Base-by-base conservation (phyloP, 148 eudicot species). In the Fagopyrum homotropicum region DNA sequence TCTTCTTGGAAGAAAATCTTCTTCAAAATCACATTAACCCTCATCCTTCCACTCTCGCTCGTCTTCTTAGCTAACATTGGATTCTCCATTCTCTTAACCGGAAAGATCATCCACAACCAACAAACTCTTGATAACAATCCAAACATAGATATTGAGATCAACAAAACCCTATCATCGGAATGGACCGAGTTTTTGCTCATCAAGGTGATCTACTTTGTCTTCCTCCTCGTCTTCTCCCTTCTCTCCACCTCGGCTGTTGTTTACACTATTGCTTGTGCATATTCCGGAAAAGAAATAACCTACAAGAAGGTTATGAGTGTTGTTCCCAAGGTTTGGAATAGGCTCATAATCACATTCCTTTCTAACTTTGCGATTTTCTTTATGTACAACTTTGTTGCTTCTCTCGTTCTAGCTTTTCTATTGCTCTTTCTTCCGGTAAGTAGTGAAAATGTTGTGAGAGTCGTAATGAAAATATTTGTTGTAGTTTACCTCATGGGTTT, bases 261-360 rank as follows among this genome's bases (percentile, higher is more conserved):
- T 14, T 87, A 85, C 75, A 81, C 90, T 2, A 45, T 87, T 7
- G 83, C 86, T 3, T 85, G 81, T 73, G 54, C 79, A 16, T 87
- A 85, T n/a, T 81, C 85, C 0, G 78, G 69, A 0, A 85, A 83
- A 64, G 82, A 80, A 1, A 52, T 80, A 55, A 78, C 84, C 1
- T 87, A 54, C 48, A 45, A 9, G 4, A 85, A 73, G 60, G 77
- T 82, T 57, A 74, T 83, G 78, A 75, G 75, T 26, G 78, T 85
- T 19, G 79, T 85, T 3, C 86, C 85, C 10, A 83, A 81, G 80
- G 86, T 85, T 6, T 83, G 83, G 85, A 87, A 83, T 72, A 75
- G 88, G 51, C 80, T 87, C 6, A 73, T 83, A 29, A 72, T 81
- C 75, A 87, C 90, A 8, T 87, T 83, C 30, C 72, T 86, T 40